These are phyloP conservation scores for Camptophora hylomeconis DNA, from an alignment of 2,329 filamentous ascomycete species.

Conservation along the genomic window DNA sequence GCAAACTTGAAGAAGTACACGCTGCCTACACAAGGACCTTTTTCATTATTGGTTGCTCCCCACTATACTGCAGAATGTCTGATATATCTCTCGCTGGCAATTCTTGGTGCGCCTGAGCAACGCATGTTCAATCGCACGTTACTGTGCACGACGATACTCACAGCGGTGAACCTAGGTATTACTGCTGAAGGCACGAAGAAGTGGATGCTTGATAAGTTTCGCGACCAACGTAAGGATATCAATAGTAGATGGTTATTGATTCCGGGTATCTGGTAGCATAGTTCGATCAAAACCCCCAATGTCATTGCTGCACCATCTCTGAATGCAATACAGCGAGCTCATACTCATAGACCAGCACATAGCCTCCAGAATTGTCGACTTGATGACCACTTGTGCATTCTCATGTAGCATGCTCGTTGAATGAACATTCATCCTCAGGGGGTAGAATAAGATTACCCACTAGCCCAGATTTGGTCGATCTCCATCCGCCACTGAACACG, in stretches of 20 bases:
- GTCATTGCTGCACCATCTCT: too few relatives aligned
- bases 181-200: conserved; percentile 64
- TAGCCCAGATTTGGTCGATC: too few relatives aligned
- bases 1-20: conserved; percentile 68
- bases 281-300: too few relatives aligned
- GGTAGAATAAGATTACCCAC: too few relatives aligned
- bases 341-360: too few relatives aligned
- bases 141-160: conserved; percentile 57
- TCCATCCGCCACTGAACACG: too few relatives aligned
- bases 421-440: too few relatives aligned
- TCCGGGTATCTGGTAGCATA: conserved; percentile 7
- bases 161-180: conserved; percentile 64
- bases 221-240: conserved; percentile 7
- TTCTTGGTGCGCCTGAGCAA: conserved; percentile 58
- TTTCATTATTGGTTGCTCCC: conserved; percentile 62
- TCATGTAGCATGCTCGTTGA: too few relatives aligned
- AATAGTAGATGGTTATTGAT: conserved; percentile 10
- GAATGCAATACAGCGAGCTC: too few relatives aligned
- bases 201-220: conserved; percentile 69
- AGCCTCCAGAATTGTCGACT: too few relatives aligned
- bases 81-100: conserved; percentile 66
- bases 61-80: conserved; percentile 85
- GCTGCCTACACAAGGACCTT: conserved; percentile 60
- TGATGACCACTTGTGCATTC: too few relatives aligned
- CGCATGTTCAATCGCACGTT: conserved; percentile 58